These are phyloP conservation scores for Magnusiomyces tetraspermus DNA, from an alignment of 1,139 yeast genomes.

Conservation along the genomic window DNA sequence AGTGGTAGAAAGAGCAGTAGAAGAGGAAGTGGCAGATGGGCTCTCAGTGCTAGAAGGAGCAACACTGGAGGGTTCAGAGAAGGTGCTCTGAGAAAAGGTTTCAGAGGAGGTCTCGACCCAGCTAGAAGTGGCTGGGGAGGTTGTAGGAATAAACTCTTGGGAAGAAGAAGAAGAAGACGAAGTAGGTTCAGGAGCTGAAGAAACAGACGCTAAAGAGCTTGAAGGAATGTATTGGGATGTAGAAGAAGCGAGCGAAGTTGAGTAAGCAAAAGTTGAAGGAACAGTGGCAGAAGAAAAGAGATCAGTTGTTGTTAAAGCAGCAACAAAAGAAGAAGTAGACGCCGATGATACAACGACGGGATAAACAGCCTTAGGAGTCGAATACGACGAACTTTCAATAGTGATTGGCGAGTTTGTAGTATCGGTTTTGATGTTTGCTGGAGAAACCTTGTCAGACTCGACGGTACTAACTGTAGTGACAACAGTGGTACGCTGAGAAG, in stretches of 20 bases:
- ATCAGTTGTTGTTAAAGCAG: conserved; percentile 9
- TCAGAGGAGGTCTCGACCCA: background rate
- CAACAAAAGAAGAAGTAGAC: conserved; percentile 11
- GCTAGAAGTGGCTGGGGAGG: background rate
- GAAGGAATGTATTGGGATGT: background rate
- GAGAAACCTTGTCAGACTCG: conserved; percentile 27
- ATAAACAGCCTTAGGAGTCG: conserved; percentile 18
- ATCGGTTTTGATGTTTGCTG: conserved; percentile 1
- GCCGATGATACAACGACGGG: conserved; percentile 9
- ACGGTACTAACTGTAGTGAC: conserved; percentile 25
- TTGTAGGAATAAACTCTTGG: background rate
- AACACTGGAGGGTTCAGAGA: background rate
- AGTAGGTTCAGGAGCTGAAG: background rate
- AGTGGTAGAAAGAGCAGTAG: conserved; percentile 8
- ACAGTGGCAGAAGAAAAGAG: conserved; percentile 10
- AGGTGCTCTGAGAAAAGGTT: background rate
- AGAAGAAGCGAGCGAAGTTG: conserved; percentile 13
- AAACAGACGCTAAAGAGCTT: conserved; percentile 4
- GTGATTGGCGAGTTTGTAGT: conserved; percentile 19
- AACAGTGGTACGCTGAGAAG: conserved; percentile 23
- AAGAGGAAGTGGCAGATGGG: conserved; percentile 5
- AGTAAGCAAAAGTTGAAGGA: conserved; percentile 9
- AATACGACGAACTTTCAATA: conserved; percentile 21
- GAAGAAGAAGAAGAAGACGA: background rate
- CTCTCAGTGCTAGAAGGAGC: background rate